phyloP scores from a whole-genome alignment of 1,284 basidiomycete species.

The Ceratobasidium sp. region DNA sequence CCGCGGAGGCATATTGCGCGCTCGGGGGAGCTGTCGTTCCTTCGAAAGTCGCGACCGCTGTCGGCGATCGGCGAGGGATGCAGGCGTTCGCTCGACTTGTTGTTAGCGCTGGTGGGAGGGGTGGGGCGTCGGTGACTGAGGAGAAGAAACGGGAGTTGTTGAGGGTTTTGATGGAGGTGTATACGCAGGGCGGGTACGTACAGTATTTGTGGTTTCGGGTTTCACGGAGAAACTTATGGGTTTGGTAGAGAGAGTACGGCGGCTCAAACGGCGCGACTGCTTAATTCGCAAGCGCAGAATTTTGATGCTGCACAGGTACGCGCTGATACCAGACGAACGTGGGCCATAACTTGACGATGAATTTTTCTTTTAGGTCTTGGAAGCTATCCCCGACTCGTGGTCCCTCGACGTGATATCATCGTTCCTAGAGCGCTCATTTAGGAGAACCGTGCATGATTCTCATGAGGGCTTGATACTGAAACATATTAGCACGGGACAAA shows the following conservation, averaged over 20 bases:
- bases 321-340: constrained; percentile 38
- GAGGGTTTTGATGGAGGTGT: constrained; percentile 80
- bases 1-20: constrained; percentile 86
- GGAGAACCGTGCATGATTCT: constrained; percentile 78
- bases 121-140: constrained; percentile 63
- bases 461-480: constrained; percentile 82
- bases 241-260: constrained; percentile 62
- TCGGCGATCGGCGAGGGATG: constrained; percentile 68
- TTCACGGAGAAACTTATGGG: constrained; percentile 22
- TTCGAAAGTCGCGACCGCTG: constrained; percentile 67
- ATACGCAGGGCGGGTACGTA: constrained; percentile 76
- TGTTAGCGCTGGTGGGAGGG: constrained; percentile 52
- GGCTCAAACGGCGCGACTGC: constrained; percentile 72
- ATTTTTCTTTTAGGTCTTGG: constrained; percentile 67
- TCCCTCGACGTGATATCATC: constrained; percentile 77
- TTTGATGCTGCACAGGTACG: constrained; percentile 82
- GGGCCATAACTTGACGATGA: constrained; percentile 1
- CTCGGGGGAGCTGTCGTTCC: constrained; percentile 79
- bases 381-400: constrained; percentile 80
- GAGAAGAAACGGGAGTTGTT: constrained; percentile 71
- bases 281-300: constrained; percentile 84
- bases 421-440: constrained; percentile 83
- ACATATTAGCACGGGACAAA: constrained; percentile 76
- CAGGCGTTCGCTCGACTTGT: constrained; percentile 69
- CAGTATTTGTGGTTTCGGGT: background rate